phyloP scores from a whole-genome alignment of 148 eudicot species.

The Rhododendron molle region DNA sequence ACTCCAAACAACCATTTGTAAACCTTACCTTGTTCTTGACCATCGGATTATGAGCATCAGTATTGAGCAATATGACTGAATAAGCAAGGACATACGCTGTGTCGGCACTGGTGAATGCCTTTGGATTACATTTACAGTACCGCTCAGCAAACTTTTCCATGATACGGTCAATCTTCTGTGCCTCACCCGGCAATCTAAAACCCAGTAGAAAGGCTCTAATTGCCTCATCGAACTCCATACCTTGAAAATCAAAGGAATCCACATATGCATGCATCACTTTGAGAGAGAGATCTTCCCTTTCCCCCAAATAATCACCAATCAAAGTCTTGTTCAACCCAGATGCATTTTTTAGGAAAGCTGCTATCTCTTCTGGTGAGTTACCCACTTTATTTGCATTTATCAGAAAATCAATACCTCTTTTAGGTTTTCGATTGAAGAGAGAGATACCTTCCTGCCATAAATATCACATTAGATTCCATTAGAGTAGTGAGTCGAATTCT shows the following conservation, averaged over 20 bases:
- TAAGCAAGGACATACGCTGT: slow-evolving; percentile 99
- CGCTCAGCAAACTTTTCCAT: slow-evolving; percentile 99
- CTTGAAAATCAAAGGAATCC: slow-evolving; percentile 91
- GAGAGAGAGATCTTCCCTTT: slow-evolving; percentile 85
- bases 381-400: slow-evolving; percentile 97
- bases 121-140: slow-evolving; percentile 96
- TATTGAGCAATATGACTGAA: slow-evolving; percentile 97
- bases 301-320: slow-evolving; percentile 97
- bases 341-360: slow-evolving; percentile 76
- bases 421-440: slow-evolving; percentile 91
- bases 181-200: slow-evolving; percentile 98
- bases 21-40: slow-evolving; percentile 79
- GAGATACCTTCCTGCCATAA: slow-evolving; percentile 99
- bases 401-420: slow-evolving; percentile 91
- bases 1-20: neutral
- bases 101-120: slow-evolving; percentile 91
- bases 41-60: slow-evolving; percentile 99
- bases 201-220: slow-evolving; percentile 83
- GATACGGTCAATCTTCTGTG: slow-evolving; percentile 92
- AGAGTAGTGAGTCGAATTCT: neutral
- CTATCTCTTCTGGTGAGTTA: slow-evolving; percentile 79
- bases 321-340: slow-evolving; percentile 79
- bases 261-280: slow-evolving; percentile 99
- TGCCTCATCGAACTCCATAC: slow-evolving; percentile 85
- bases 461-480: slow-evolving; percentile 30